These are phyloP conservation scores for Dothiorella sarmentorum DNA, from an alignment of 2,329 filamentous ascomycete genomes.

Conservation along the genomic window DNA sequence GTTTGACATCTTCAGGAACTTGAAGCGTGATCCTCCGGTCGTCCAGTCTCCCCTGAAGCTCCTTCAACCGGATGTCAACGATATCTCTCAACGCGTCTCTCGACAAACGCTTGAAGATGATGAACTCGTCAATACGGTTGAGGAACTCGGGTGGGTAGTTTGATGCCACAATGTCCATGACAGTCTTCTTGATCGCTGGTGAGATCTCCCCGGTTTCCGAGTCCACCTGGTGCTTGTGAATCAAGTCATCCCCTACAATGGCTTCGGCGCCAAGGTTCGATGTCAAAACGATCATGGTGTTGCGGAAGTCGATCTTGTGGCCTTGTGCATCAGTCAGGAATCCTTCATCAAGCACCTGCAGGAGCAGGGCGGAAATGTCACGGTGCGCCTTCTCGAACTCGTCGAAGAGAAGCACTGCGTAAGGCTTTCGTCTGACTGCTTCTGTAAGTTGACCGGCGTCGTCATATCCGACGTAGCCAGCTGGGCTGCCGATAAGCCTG, in stretches of 20 bases:
- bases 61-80: conserved; percentile 83
- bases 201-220: conserved; percentile 64
- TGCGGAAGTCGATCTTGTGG: conserved; percentile 94
- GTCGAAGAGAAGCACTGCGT: conserved; percentile 90
- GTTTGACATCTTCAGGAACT: conserved; percentile 68
- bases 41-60: conserved; percentile 78
- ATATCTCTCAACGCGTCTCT: conserved; percentile 79
- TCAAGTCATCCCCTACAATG: conserved; percentile 70
- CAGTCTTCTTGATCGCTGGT: conserved; percentile 68
- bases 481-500: conserved; percentile 84
- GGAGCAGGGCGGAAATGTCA: conserved; percentile 85
- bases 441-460: conserved; percentile 95
- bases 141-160: conserved; percentile 88
- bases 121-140: conserved; percentile 95
- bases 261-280: conserved; percentile 93
- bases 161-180: conserved; percentile 80
- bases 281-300: conserved; percentile 93
- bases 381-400: conserved; percentile 97
- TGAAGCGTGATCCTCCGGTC: conserved; percentile 77
- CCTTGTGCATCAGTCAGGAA: conserved; percentile 94
- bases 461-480: conserved; percentile 94
- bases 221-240: conserved; percentile 62
- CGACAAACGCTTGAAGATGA: conserved; percentile 87
- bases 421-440: conserved; percentile 89
- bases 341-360: conserved; percentile 94